Evolutionary conservation across 106 monocot genomes (phyloP).

Genomic region (Dendrobium huoshanense): DNA sequence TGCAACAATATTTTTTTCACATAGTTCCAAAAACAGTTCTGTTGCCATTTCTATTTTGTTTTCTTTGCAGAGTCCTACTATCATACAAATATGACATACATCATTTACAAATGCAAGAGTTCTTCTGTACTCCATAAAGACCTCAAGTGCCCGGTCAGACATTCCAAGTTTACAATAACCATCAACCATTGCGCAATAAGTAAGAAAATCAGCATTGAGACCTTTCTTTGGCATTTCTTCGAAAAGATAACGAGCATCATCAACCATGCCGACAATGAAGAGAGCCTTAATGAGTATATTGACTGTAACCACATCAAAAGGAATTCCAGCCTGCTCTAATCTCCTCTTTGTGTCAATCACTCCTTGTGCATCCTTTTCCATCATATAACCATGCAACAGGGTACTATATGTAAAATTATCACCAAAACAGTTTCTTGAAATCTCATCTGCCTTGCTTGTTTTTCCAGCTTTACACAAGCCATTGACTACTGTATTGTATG

Average conservation of each 20-base stretch:
- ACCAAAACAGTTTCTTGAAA: conserved; percentile 29
- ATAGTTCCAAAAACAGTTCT: conserved; percentile 48
- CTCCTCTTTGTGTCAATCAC: conserved; percentile 43
- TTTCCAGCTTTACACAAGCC: conserved; percentile 61
- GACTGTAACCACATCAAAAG: conserved; percentile 40
- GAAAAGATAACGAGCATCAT: conserved; percentile 59
- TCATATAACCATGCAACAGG: conserved; percentile 55
- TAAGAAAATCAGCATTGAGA: conserved; percentile 34
- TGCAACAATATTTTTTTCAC: conserved; percentile 24
- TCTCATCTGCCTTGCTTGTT: conserved; percentile 33
- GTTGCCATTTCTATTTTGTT: conserved; percentile 38
- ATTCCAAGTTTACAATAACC: conserved; percentile 33
- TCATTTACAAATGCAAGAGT: conserved; percentile 11
- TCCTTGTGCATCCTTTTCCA: conserved; percentile 34
- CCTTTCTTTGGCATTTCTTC: conserved; percentile 46
- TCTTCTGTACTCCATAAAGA: conserved; percentile 38
- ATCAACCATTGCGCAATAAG: conserved; percentile 47
- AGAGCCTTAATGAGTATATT: conserved; percentile 64
- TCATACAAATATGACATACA: conserved; percentile 33
- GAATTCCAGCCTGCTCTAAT: conserved; percentile 35
- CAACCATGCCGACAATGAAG: conserved; percentile 44
- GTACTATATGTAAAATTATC: conserved; percentile 63
- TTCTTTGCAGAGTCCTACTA: conserved; percentile 39
- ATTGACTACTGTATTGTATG: conserved; percentile 64
- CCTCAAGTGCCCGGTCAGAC: conserved; percentile 31